phyloP scores from a whole-genome alignment of 2,329 filamentous ascomycete species.

The Colletotrichum sp. region DNA sequence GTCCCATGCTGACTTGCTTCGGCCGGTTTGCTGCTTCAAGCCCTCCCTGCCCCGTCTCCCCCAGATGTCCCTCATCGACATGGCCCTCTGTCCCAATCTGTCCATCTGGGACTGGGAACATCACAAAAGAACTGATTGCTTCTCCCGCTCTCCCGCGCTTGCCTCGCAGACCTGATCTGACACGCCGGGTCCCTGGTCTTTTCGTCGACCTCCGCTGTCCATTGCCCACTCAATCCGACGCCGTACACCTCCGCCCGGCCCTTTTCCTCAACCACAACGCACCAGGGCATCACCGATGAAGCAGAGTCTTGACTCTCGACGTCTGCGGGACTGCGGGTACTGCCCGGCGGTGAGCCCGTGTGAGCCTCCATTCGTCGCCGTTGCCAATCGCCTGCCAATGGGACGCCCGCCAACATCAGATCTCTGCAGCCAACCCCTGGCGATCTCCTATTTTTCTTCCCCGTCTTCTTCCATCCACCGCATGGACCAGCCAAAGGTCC shows the following conservation, averaged over 20 bases:
- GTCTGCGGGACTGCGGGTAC: background rate
- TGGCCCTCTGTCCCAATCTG: background rate
- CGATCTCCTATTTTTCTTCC: background rate
- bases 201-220: background rate
- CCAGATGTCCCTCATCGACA: background rate
- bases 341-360: background rate
- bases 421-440: constrained; percentile 13
- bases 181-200: background rate
- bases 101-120: background rate
- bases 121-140: background rate
- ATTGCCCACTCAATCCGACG: background rate
- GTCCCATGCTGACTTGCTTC: background rate
- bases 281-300: background rate
- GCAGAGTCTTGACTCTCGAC: background rate
- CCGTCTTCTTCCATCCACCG: background rate
- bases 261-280: background rate
- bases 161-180: constrained; percentile 6
- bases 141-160: background rate
- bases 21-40: background rate
- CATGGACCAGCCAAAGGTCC: constrained; percentile 9
- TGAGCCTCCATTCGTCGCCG: background rate
- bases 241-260: background rate
- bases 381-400: background rate
- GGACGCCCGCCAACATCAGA: background rate
- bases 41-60: background rate